Conservation (phyloP, 2,329 filamentous ascomycete species). For the Scytalidium sp. region DNA sequence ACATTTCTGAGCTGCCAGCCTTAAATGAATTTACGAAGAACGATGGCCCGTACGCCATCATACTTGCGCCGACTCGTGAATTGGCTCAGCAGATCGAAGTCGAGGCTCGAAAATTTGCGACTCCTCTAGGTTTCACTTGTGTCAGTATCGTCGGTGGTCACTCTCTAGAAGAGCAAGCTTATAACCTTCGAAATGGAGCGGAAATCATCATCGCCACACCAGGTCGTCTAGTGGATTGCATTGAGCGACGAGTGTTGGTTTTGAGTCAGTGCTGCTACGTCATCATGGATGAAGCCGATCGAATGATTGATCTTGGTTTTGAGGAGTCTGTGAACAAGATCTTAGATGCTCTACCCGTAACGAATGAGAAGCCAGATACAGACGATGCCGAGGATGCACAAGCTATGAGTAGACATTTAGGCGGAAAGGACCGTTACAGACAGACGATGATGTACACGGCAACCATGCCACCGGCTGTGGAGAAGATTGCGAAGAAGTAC, state of each 20-base stretch:
- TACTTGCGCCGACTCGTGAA: slow-evolving; percentile 94
- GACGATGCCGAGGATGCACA: slow-evolving; percentile 84
- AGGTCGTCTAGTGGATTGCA: slow-evolving; percentile 93
- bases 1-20: slow-evolving; percentile 86
- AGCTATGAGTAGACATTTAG: slow-evolving; percentile 79
- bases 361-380: slow-evolving; percentile 91
- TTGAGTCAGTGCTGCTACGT: slow-evolving; percentile 96
- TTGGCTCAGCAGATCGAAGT: slow-evolving; percentile 95
- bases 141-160: slow-evolving; percentile 99
- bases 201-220: slow-evolving; percentile 99
- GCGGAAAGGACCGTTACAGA: slow-evolving; percentile 75
- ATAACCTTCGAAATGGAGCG: slow-evolving; percentile 83
- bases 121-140: slow-evolving; percentile 85
- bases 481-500: slow-evolving; percentile 96
- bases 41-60: slow-evolving; percentile 95
- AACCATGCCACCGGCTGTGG: slow-evolving; percentile 90
- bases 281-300: slow-evolving; percentile 99
- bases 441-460: slow-evolving; percentile 99
- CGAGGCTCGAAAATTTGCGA: slow-evolving; percentile 90
- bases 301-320: slow-evolving; percentile 98
- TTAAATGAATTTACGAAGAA: slow-evolving; percentile 85
- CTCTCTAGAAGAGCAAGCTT: slow-evolving; percentile 89
- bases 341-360: slow-evolving; percentile 85
- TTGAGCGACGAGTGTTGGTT: slow-evolving; percentile 87
- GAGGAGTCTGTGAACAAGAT: slow-evolving; percentile 98